Evolutionary conservation across 208 protist species (phyloP).

Genomic region (Kentomonas sorsogonicus): DNA sequence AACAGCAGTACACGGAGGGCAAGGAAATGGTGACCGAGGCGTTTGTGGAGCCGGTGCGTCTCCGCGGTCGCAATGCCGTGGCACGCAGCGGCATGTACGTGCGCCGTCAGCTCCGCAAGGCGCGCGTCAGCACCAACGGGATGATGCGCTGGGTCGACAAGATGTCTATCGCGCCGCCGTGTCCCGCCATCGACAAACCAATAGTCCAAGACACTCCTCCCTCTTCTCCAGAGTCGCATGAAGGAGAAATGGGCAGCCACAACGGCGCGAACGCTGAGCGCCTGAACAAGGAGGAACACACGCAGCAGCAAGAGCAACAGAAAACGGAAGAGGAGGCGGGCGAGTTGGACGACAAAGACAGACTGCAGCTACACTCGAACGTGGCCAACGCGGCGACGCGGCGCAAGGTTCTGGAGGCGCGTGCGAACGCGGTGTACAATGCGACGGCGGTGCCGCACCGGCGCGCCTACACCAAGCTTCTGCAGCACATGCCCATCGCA

Average conservation of each 20-base stretch:
- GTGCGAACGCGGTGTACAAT: slow-evolving; percentile 26
- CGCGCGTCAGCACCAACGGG: slow-evolving; percentile 15
- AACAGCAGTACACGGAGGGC: slow-evolving; percentile 31
- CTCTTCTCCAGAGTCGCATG: too few relatives aligned
- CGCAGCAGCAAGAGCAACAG: slow-evolving; percentile 1
- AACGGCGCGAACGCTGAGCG: not conserved
- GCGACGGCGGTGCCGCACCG: slow-evolving; percentile 43
- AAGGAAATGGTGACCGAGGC: slow-evolving; percentile 20
- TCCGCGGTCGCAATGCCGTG: slow-evolving; percentile 15
- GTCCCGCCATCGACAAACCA: too few relatives aligned
- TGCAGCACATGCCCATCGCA: slow-evolving; percentile 28
- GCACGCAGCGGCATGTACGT: slow-evolving; percentile 31
- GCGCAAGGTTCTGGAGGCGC: slow-evolving; percentile 36
- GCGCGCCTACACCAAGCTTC: slow-evolving; percentile 38
- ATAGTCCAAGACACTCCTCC: too few relatives aligned
- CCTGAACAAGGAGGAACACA: not conserved
- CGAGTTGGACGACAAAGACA: too few relatives aligned
- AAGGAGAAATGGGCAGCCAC: slow-evolving; percentile 11
- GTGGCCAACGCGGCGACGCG: slow-evolving; percentile 30
- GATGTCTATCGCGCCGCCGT: too few relatives aligned
- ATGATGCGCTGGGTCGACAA: slow-evolving; percentile 3
- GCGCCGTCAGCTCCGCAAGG: slow-evolving; percentile 30
- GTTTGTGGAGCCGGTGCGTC: slow-evolving; percentile 21
- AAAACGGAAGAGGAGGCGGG: too few relatives aligned
- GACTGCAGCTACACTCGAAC: too few relatives aligned